Evolutionary conservation across 2,329 filamentous ascomycete species (phyloP), one percentile per base, ranked within the genome.

Genomic region (Trichoderma atroviride): DNA sequence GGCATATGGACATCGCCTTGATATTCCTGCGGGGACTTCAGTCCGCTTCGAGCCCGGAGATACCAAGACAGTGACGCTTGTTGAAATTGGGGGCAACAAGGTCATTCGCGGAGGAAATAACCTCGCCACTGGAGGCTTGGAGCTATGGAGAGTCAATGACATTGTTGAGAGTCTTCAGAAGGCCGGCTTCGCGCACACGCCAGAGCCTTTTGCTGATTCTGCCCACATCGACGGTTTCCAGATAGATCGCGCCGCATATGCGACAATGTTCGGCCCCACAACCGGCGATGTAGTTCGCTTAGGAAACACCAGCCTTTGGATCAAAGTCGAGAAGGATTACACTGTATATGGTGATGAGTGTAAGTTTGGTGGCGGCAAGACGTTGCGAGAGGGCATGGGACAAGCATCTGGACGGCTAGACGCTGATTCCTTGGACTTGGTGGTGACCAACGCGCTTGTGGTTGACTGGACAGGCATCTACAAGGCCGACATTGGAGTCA

Each of bases 401-500:
- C 94, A 97, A 82, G 92, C 94, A 5, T 91, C 90, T 29, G 94
- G 93, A 5, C 86, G 92, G 55, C 81, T 86, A 0, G 91, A 95
- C 74, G 83, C 85, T 2, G 89, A 94, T 29, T 89, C 88, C 29
- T 82, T 97, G 70, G 95, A 98, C 78, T 87, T 95, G 58, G 92
- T 97, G 29, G 88, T 98, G 70, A 93, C 90, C 1, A 98, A 97
- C 75, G 95, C 94, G 5, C 82, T 98, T 72, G 91, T 98, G 47
- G 86, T 98, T 24, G 95, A 98, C 81, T 96, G 91, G 87, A 91
- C 87, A 1, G 95, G 95, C 59, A 97, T 98, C 76, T 96, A 93
- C 85, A 98, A 98, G 82, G 95, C 94, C 6, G 95, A 98, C 79
- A 97, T 98, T 77, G 95, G 95, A 33, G 90, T 98, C 79, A 97